Evolutionary conservation across 83 land plant genomes (phyloP).

Genomic region (Thuja plicata): DNA sequence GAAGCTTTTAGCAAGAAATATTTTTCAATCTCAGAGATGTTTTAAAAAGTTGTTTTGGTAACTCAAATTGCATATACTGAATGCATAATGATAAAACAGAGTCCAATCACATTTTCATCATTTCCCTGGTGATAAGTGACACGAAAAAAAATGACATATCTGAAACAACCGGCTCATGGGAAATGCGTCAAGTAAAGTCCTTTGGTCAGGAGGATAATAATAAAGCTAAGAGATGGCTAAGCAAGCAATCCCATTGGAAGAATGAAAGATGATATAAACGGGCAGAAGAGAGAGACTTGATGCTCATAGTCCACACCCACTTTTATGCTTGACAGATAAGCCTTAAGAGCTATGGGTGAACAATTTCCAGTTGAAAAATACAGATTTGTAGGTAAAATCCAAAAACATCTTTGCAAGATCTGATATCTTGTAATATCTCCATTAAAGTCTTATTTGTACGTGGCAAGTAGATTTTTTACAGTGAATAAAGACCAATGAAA

Average conservation of each 20-base stretch:
- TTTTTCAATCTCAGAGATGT: neutral
- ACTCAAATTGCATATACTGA: neutral
- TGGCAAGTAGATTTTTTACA: too few species aligned
- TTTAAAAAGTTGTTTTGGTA: neutral
- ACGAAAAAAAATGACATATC: neutral
- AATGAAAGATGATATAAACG: conserved; percentile 1
- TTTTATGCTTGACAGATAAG: conserved; percentile 74
- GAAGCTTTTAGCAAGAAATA: neutral
- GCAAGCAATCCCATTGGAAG: neutral
- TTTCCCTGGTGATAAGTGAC: neutral
- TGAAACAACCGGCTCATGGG: neutral
- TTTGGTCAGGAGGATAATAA: neutral
- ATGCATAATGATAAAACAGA: neutral
- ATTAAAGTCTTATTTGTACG: too few species aligned
- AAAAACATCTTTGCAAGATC: too few species aligned
- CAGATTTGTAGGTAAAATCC: too few species aligned
- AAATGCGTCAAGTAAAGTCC: neutral
- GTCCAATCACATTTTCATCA: neutral
- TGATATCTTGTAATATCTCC: too few species aligned
- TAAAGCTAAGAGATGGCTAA: neutral
- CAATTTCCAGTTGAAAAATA: too few species aligned
- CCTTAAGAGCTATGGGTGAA: conserved; percentile 42
- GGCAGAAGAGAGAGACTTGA: conserved; percentile 28
- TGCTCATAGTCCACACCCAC: conserved; percentile 83
- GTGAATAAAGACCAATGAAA: too few species aligned